Percentiles rank a stretch among this genome's conserved stretches.
These are phyloP conservation scores for Gracilaria domingensis DNA, from an alignment of 23 red algal genomes.

Conservation along the genomic window DNA sequence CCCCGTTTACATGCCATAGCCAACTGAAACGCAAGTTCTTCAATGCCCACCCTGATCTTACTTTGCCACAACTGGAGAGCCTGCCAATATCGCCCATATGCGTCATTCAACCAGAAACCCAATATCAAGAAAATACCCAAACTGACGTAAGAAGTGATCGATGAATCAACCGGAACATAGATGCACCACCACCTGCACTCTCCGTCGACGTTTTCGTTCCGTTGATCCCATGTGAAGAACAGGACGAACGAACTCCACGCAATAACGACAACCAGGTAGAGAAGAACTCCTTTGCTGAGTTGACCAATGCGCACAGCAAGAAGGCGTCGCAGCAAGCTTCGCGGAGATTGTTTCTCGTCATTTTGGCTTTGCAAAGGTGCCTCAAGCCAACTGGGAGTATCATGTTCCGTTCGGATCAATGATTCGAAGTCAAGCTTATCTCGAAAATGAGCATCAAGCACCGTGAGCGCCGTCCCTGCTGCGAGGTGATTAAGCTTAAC, in stretches of 20 bases:
- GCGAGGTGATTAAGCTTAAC: slow-evolving; percentile 47
- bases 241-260: slow-evolving; percentile 32
- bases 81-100: slow-evolving; percentile 44
- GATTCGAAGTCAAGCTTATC: background rate
- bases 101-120: slow-evolving; percentile 60
- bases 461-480: slow-evolving; percentile 3
- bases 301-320: background rate
- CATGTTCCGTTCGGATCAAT: slow-evolving; percentile 8
- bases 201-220: background rate
- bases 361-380: background rate
- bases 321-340: background rate
- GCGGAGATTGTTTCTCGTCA: background rate
- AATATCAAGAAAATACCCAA: slow-evolving; percentile 50
- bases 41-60: slow-evolving; percentile 6
- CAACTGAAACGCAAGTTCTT: slow-evolving; percentile 40
- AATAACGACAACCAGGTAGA: background rate
- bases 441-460: slow-evolving; percentile 19
- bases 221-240: slow-evolving; percentile 24
- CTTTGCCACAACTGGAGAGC: slow-evolving; percentile 52
- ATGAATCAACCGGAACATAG: slow-evolving; percentile 53
- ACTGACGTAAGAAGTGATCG: slow-evolving; percentile 48
- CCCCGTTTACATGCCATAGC: slow-evolving; percentile 7
- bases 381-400: slow-evolving; percentile 25
- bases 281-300: background rate
- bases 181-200: slow-evolving; percentile 58